phyloP scores from a whole-genome alignment of 768 basidiomycete genomes.

The Tylopilus rubrobrunneus region DNA sequence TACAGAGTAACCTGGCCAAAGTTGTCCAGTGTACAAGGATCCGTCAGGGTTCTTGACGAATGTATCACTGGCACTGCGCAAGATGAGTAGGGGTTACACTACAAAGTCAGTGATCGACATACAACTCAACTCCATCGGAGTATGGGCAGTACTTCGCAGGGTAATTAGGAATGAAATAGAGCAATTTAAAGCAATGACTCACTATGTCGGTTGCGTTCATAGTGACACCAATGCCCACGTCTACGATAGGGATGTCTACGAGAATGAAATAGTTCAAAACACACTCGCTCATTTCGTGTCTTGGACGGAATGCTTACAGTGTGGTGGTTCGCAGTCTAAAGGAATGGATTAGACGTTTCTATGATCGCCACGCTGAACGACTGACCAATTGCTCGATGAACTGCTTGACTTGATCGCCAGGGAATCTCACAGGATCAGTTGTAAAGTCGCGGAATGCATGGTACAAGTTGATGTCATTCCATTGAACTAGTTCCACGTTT shows the following conservation, averaged over 20 bases:
- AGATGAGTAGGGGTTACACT: neutral
- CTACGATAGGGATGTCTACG: slow-evolving; percentile 66
- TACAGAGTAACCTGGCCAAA: slow-evolving; percentile 76
- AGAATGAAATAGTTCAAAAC: neutral
- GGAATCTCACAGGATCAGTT: slow-evolving; percentile 60
- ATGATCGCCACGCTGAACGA: slow-evolving; percentile 1
- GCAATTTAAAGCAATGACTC: slow-evolving; percentile 21
- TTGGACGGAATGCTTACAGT: slow-evolving; percentile 17
- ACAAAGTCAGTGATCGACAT: slow-evolving; percentile 14
- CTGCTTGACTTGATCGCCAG: slow-evolving; percentile 30
- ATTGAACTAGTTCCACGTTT: slow-evolving; percentile 48
- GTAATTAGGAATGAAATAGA: neutral
- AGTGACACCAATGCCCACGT: slow-evolving; percentile 56
- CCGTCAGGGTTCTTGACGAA: slow-evolving; percentile 77
- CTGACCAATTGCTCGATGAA: slow-evolving; percentile 51
- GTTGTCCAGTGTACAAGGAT: slow-evolving; percentile 66
- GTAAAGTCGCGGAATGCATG: slow-evolving; percentile 69
- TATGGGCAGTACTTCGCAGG: slow-evolving; percentile 62
- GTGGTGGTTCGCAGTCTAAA: slow-evolving; percentile 26
- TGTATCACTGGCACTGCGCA: slow-evolving; percentile 47
- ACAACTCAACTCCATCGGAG: slow-evolving; percentile 58
- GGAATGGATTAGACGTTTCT: slow-evolving; percentile 2
- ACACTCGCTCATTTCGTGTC: neutral
- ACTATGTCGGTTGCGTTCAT: slow-evolving; percentile 62
- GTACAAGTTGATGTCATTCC: slow-evolving; percentile 77